phyloP scores from a whole-genome alignment of 768 basidiomycete genomes.

The Inosperma sp. region DNA sequence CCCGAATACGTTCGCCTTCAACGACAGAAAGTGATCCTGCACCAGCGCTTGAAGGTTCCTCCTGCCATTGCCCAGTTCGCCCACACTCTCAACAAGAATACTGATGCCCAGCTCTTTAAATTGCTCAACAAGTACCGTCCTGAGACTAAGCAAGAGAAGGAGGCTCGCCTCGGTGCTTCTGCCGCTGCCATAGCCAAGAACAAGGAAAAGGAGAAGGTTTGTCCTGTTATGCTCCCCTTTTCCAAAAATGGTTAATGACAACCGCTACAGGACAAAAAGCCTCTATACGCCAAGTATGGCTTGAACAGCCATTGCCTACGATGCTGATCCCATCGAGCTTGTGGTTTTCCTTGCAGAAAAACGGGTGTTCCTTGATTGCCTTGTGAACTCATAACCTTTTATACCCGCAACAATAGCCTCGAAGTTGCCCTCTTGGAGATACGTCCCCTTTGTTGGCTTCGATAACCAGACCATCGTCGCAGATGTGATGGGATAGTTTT shows the following conservation, averaged over 20 bases:
- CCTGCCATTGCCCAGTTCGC: conserved; percentile 97
- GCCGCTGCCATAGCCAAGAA: conserved; percentile 77
- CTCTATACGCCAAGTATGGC: conserved; percentile 92
- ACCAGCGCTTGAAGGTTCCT: conserved; percentile 97
- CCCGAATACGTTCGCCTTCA: conserved; percentile 98
- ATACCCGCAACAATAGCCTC: no score
- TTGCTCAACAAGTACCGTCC: conserved; percentile 96
- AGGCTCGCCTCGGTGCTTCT: conserved; percentile 77
- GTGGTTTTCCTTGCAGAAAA: conserved; percentile 99
- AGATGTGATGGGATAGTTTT: no score
- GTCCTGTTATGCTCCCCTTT: background rate
- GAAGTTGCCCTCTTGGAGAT: no score
- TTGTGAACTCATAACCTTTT: no score
- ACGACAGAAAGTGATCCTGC: conserved; percentile 96
- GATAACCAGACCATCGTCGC: no score
- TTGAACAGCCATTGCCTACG: conserved; percentile 97
- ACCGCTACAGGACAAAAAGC: conserved; percentile 79
- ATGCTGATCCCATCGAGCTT: conserved; percentile 98
- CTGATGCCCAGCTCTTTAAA: conserved; percentile 96
- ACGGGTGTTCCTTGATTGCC: conserved; percentile 99
- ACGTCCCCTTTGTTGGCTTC: no score
- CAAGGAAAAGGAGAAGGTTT: conserved; percentile 58
- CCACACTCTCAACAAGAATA: conserved; percentile 99
- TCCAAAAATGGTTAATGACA: background rate
- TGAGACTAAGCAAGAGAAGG: conserved; percentile 96